Conservation (phyloP, 805 yeast genomes). For the Maudiozyma serrabonitensis region DNA sequence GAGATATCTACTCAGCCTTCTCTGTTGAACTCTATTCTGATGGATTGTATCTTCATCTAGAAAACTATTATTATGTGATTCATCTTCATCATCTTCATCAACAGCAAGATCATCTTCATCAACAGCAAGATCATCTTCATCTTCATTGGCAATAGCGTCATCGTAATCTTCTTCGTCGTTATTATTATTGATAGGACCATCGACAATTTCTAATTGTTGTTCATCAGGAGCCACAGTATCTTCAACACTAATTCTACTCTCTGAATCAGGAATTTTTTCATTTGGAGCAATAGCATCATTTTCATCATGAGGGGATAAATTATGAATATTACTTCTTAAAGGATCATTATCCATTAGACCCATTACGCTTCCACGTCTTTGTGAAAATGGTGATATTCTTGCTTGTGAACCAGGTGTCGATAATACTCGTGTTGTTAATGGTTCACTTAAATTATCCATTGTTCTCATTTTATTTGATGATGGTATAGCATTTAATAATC, state of each 20-base stretch:
- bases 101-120: background rate
- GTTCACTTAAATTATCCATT: background rate
- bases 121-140: background rate
- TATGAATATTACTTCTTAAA: background rate
- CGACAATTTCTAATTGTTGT: background rate
- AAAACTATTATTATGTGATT: background rate
- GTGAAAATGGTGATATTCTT: background rate
- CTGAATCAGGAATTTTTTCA: background rate
- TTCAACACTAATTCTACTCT: background rate
- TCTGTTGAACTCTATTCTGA: conserved; percentile 4
- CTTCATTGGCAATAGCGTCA: background rate
- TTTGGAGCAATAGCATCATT: background rate
- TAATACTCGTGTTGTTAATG: background rate
- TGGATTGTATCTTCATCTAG: background rate
- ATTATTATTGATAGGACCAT: too few species aligned
- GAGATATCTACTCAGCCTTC: conserved; percentile 4
- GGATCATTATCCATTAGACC: background rate
- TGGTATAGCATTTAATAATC: background rate
- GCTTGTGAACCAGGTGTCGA: background rate
- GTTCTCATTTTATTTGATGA: background rate
- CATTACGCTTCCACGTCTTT: background rate
- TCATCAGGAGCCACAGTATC: background rate
- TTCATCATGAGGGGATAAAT: background rate
- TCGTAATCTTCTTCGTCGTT: background rate
- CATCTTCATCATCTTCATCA: background rate